These are phyloP conservation scores for Metschnikowia bowlesiae DNA, from an alignment of 805 yeast species.

Conservation along the genomic window DNA sequence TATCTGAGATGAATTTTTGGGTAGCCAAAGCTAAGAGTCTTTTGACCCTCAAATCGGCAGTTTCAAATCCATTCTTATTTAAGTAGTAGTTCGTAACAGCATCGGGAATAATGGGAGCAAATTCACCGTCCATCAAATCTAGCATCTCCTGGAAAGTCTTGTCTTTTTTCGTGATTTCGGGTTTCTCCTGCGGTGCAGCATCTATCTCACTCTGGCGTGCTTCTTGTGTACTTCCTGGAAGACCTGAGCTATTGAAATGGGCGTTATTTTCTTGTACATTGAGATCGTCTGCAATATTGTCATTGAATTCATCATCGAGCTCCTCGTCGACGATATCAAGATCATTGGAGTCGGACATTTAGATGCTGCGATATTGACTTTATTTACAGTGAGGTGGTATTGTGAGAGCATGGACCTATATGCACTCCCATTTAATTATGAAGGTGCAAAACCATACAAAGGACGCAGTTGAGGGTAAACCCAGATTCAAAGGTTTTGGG, in stretches of 20 bases:
- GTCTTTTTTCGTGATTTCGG: conserved; percentile 71
- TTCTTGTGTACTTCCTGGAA: not conserved
- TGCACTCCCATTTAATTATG: not conserved
- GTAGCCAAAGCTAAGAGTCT: conserved; percentile 90
- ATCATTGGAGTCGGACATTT: not conserved
- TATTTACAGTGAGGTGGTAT: not conserved
- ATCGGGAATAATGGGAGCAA: conserved; percentile 94
- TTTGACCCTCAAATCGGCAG: conserved; percentile 68
- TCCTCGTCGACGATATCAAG: conserved; percentile 13
- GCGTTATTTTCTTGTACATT: not conserved
- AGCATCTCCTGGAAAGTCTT: conserved; percentile 80
- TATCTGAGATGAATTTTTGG: conserved; percentile 89
- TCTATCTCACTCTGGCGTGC: conserved; percentile 8
- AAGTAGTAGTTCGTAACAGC: conserved; percentile 92
- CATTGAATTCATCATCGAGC: conserved; percentile 24
- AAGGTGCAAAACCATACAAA: too few relatives aligned
- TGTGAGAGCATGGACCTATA: not conserved
- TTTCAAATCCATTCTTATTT: conserved; percentile 77
- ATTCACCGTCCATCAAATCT: conserved; percentile 80
- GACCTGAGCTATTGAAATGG: not conserved
- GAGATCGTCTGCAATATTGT: conserved; percentile 14
- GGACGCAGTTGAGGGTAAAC: too few relatives aligned
- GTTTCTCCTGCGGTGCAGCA: conserved; percentile 37
- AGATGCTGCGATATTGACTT: not conserved
- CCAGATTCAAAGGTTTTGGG: too few relatives aligned